Evolutionary conservation across 2,329 filamentous ascomycete species (phyloP).

Genomic region (Scolecobasidium constrictum): DNA sequence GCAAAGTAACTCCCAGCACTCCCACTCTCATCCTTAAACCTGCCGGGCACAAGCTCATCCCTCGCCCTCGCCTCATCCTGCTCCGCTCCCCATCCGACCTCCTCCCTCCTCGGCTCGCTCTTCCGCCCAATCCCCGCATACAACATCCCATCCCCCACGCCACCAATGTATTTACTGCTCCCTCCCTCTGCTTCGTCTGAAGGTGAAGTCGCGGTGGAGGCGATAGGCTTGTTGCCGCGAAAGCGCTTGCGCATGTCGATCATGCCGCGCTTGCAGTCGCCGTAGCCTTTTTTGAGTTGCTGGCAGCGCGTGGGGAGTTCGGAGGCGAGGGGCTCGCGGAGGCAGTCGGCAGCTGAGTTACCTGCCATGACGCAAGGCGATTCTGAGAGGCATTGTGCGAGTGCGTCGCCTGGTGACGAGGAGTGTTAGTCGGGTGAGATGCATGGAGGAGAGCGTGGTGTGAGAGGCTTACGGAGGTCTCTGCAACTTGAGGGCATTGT

Average conservation of each 20-base stretch:
- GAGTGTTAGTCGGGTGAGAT: neutral
- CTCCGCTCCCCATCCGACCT: neutral
- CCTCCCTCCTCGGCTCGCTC: neutral
- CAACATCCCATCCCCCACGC: neutral
- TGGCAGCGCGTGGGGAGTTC: constrained; percentile 80
- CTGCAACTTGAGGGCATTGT: neutral
- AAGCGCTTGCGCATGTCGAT: constrained; percentile 99
- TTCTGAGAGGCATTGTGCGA: constrained; percentile 90
- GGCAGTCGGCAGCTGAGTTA: constrained; percentile 23
- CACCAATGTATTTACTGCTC: neutral
- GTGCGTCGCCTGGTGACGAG: constrained; percentile 70
- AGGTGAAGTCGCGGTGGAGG: constrained; percentile 4
- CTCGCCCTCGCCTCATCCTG: neutral
- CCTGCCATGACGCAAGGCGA: constrained; percentile 85
- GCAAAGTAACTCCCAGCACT: neutral
- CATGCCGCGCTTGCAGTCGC: constrained; percentile 91
- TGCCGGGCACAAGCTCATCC: neutral
- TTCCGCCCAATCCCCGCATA: constrained; percentile 6
- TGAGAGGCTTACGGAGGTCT: neutral
- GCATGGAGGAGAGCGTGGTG: neutral
- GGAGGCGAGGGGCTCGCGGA: constrained; percentile 70
- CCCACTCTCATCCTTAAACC: neutral
- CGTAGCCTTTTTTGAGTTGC: constrained; percentile 84
- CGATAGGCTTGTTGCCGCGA: constrained; percentile 80
- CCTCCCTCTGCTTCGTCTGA: neutral